Evolutionary conservation across 2,329 filamentous ascomycete genomes (phyloP).

Genomic region (Onygena corvina): DNA sequence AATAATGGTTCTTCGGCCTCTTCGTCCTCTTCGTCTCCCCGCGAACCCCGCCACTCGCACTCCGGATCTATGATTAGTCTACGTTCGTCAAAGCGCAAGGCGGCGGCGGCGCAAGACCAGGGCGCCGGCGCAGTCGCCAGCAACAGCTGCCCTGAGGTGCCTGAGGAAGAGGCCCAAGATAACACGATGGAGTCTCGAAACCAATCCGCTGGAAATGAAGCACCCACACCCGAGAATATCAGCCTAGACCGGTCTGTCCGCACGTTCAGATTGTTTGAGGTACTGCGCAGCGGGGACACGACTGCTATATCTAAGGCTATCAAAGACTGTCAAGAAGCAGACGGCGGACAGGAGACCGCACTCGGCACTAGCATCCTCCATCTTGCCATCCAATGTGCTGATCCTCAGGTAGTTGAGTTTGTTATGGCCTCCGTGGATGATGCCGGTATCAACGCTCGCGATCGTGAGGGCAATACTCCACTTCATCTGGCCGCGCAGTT

Average conservation of each 20-base stretch:
- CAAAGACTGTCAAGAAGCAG: constrained; percentile 44
- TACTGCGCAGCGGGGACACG: constrained; percentile 79
- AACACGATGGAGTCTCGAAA: constrained; percentile 23
- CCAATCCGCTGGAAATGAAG: constrained; percentile 24
- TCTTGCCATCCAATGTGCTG: constrained; percentile 88
- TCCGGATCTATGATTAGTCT: constrained; percentile 22
- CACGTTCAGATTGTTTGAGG: constrained; percentile 89
- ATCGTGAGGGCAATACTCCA: constrained; percentile 88
- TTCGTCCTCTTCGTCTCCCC: constrained; percentile 19
- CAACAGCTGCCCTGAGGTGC: constrained; percentile 16
- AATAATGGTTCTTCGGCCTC: constrained; percentile 23
- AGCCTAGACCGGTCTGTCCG: constrained; percentile 86
- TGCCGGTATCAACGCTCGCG: constrained; percentile 76
- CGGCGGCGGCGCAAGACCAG: constrained; percentile 17
- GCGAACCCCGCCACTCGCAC: constrained; percentile 19
- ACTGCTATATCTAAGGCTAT: constrained; percentile 79
- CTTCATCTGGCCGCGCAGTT: constrained; percentile 78
- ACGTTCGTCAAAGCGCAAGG: constrained; percentile 25
- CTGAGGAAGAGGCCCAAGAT: constrained; percentile 19
- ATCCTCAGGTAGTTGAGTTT: constrained; percentile 83
- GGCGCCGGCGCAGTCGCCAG: constrained; percentile 10
- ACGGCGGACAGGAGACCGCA: constrained; percentile 32
- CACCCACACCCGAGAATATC: constrained; percentile 25
- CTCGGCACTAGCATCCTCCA: constrained; percentile 80
- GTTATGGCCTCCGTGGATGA: constrained; percentile 64